phyloP scores from a whole-genome alignment of 78 protist species.

The Ministeria vibrans region DNA sequence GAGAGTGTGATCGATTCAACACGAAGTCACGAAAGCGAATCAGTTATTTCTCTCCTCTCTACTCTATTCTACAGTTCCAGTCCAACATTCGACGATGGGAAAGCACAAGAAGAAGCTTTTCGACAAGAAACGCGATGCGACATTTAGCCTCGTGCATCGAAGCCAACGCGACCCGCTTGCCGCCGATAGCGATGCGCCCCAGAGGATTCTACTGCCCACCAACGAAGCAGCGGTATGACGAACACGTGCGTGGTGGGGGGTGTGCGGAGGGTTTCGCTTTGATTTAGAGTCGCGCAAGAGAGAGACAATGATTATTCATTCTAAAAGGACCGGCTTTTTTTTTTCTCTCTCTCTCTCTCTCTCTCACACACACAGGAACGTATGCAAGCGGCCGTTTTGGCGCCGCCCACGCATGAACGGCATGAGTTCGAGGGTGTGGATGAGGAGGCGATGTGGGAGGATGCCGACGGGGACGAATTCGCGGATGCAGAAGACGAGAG shows the following conservation, averaged over 20 bases:
- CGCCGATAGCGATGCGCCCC: slow-evolving; percentile 25
- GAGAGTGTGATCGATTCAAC: no score
- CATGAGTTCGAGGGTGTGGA: slow-evolving; percentile 1
- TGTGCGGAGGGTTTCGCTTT: background rate
- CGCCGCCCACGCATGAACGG: no score
- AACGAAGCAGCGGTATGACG: background rate
- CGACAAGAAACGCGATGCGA: slow-evolving; percentile 18
- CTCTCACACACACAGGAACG: no score
- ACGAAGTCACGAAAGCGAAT: no score
- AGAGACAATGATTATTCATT: no score
- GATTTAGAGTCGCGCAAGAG: background rate
- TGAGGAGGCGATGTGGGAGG: background rate
- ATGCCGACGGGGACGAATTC: background rate
- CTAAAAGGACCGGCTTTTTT: background rate
- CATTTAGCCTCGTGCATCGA: slow-evolving; percentile 37
- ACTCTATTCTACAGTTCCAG: no score
- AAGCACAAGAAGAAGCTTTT: slow-evolving; percentile 20
- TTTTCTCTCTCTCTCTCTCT: background rate
- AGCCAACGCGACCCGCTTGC: slow-evolving; percentile 26
- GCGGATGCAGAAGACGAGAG: background rate
- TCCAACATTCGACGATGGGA: no score
- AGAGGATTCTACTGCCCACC: slow-evolving; percentile 9
- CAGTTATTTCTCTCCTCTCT: no score
- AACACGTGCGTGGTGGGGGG: background rate
- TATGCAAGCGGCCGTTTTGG: no score